Percentiles rank a stretch among this genome's conserved stretches.
Evolutionary conservation across 2,329 filamentous ascomycete genomes (phyloP).

Genomic region (Ceratocystis huliohia): DNA sequence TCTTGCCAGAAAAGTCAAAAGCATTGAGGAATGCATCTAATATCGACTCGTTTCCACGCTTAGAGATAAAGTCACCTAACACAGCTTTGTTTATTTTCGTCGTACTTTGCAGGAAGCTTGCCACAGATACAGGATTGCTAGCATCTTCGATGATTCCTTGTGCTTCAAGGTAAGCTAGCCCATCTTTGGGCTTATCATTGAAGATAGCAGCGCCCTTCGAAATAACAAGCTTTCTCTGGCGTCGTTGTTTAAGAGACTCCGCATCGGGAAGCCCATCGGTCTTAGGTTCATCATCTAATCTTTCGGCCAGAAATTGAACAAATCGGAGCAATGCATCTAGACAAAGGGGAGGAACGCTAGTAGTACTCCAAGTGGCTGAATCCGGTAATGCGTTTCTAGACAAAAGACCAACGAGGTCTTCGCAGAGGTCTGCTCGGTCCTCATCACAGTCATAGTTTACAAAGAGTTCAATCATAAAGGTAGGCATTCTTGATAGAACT

Average conservation of each 20-base stretch:
- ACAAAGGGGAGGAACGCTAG: slow-evolving; percentile 89
- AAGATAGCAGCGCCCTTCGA: slow-evolving; percentile 81
- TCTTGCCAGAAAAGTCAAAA: slow-evolving; percentile 80
- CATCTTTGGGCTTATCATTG: slow-evolving; percentile 85
- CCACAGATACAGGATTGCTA: slow-evolving; percentile 62
- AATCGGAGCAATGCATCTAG: slow-evolving; percentile 84
- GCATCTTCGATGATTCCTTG: slow-evolving; percentile 74
- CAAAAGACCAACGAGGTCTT: slow-evolving; percentile 86
- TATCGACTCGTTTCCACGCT: slow-evolving; percentile 75
- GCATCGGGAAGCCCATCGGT: slow-evolving; percentile 49
- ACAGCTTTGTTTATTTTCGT: slow-evolving; percentile 79
- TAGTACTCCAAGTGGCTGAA: slow-evolving; percentile 97
- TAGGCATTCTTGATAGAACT: slow-evolving; percentile 80
- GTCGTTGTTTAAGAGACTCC: slow-evolving; percentile 52
- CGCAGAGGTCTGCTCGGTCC: slow-evolving; percentile 79
- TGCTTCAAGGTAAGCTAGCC: slow-evolving; percentile 71
- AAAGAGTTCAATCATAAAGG: slow-evolving; percentile 88
- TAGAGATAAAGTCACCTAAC: slow-evolving; percentile 85
- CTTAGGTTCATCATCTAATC: slow-evolving; percentile 56
- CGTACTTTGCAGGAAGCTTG: slow-evolving; percentile 78
- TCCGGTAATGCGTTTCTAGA: slow-evolving; percentile 93
- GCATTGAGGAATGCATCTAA: slow-evolving; percentile 69
- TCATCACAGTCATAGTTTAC: slow-evolving; percentile 97
- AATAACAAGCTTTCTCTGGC: slow-evolving; percentile 73
- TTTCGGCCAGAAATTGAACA: slow-evolving; percentile 80